phyloP scores from a whole-genome alignment of 805 yeast genomes.

The Ogataea nonfermentans region DNA sequence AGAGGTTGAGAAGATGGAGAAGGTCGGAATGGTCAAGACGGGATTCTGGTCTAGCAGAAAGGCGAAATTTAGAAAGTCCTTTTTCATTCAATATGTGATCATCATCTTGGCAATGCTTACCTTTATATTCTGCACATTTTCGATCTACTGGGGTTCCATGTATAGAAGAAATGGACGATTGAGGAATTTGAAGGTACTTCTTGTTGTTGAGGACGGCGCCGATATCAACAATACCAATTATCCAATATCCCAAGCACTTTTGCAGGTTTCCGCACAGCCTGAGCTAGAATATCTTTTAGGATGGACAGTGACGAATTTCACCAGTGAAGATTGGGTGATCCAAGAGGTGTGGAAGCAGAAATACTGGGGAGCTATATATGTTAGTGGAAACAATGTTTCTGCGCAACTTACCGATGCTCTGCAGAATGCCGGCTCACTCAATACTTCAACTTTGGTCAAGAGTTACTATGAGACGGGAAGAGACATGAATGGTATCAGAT shows the following conservation, averaged over 20 bases:
- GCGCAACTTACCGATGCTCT: constrained; percentile 42
- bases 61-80: constrained; percentile 9
- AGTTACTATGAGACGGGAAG: constrained; percentile 59
- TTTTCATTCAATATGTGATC: constrained; percentile 14
- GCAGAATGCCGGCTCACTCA: constrained; percentile 31
- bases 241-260: constrained; percentile 33
- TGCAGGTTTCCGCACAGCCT: constrained; percentile 16
- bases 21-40: constrained; percentile 1
- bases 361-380: constrained; percentile 64
- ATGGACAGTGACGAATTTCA: constrained; percentile 37
- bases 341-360: constrained; percentile 50
- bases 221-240: constrained; percentile 26
- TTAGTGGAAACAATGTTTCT: constrained; percentile 43
- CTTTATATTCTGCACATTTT: constrained; percentile 38
- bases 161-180: constrained; percentile 32
- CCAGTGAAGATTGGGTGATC: constrained; percentile 37
- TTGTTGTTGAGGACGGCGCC: constrained; percentile 37
- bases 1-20: constrained; percentile 3
- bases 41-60: constrained; percentile 21
- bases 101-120: constrained; percentile 32
- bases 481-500: constrained; percentile 49
- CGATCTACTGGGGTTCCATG: constrained; percentile 52
- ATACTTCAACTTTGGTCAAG: constrained; percentile 24
- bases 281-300: constrained; percentile 28
- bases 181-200: constrained; percentile 37